A percentile compares a stretch with the other conserved stretches of the same genome.
Evolutionary conservation across 2,329 filamentous ascomycete genomes (phyloP).

Genomic region (Amauroascus niger): DNA sequence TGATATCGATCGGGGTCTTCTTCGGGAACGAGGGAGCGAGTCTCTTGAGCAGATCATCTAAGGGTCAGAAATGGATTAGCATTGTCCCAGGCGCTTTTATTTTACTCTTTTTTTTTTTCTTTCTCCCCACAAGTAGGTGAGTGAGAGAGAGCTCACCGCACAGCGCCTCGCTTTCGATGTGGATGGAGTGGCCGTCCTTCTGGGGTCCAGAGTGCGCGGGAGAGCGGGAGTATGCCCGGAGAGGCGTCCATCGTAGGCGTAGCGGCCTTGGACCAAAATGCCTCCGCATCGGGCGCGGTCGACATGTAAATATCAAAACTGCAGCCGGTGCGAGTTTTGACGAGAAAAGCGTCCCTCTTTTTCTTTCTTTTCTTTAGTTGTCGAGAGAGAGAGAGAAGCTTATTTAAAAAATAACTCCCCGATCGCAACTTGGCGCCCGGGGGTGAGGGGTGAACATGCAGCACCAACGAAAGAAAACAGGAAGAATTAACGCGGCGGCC

Average conservation of each 20-base stretch:
- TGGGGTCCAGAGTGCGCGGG: conserved; percentile 15
- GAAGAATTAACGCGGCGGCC: conserved; percentile 3
- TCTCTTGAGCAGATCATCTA: conserved; percentile 60
- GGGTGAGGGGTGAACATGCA: no score
- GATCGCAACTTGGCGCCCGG: no score
- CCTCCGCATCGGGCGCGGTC: not conserved
- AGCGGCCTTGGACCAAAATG: not conserved
- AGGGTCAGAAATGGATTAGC: not conserved
- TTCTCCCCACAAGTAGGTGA: no score
- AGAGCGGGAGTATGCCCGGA: conserved; percentile 20
- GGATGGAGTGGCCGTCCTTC: conserved; percentile 10
- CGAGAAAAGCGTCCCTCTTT: no score
- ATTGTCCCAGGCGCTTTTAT: not conserved
- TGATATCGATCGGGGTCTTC: conserved; percentile 68
- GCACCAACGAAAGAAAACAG: no score
- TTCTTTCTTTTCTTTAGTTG: no score
- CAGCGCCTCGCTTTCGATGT: conserved; percentile 27
- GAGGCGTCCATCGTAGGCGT: conserved; percentile 15
- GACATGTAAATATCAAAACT: no score
- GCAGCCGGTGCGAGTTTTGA: no score
- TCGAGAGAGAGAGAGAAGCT: no score
- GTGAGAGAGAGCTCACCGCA: conserved; percentile 27
- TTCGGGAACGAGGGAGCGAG: conserved; percentile 58
- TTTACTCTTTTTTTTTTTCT: no score
- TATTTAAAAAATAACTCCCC: no score